Base-by-base conservation (phyloP, 306 rosid genomes). In the Fragaria iinumae region DNA sequence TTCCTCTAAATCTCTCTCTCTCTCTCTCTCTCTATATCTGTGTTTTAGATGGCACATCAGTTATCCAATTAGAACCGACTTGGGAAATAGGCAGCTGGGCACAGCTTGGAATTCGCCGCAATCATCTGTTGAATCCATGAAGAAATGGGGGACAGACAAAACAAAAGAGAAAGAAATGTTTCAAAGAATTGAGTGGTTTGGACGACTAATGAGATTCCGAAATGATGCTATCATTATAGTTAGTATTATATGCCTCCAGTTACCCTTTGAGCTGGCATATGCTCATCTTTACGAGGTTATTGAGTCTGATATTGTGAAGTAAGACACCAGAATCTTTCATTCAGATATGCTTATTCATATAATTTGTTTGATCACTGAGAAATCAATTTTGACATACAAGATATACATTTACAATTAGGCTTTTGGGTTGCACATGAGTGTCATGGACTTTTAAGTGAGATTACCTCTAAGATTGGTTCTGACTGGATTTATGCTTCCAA, bases 181-280 rank as follows among this genome's bases (percentile, higher is more conserved):
- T 69, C 97, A 87, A 79, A 86, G 88, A 83, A 32, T 79, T 82
- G 99, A 95, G 89, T 95, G 99, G 99, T 79, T 95, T 64, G 96
- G 96, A 50, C 88, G 88, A 72, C 79, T 95, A 76, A 52, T 85
- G 90, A 88, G 99, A 81, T 91, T 95, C 76, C 87, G 99, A 84
- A 95, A 95, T 80, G 96, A 95, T 77, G 91, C 88, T 63, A 64
- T 95, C 55, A 68, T 95, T 73, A 86, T 95, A 87, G 73, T 91
- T 84, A 86, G 98, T 82, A 95, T 91, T 71, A 88, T 95, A 82
- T 95, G 97, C 87, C 98, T 95, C 32, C 99, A 95, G 87, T 81
- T 95, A 74, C 99, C 99, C 1, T 90, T 95, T 84, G 99, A 92
- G 87, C 86, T 95, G 92, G 93, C 97, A 47, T 95, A 95, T 60